Evolutionary conservation across 2,329 filamentous ascomycete species (phyloP).

Genomic region (Geosmithia morbida): DNA sequence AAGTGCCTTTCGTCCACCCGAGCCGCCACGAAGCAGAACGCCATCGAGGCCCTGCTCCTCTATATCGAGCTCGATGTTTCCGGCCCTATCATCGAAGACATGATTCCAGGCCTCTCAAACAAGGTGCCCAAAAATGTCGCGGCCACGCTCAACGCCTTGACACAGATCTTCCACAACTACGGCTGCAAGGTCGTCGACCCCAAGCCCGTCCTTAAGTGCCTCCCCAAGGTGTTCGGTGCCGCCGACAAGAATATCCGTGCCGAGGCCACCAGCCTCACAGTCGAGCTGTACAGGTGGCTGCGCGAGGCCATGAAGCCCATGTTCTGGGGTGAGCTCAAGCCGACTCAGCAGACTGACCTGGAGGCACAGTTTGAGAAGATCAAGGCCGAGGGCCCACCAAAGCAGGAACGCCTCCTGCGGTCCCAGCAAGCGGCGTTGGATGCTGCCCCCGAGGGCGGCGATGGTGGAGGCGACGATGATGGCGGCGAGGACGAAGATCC

Average conservation of each 20-base stretch:
- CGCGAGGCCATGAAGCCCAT: constrained; percentile 96
- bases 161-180: constrained; percentile 80
- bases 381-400: constrained; percentile 73
- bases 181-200: constrained; percentile 91
- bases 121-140: constrained; percentile 84
- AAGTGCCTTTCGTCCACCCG: constrained; percentile 83
- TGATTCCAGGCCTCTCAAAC: constrained; percentile 68
- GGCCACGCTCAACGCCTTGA: constrained; percentile 58
- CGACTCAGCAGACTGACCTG: constrained; percentile 85
- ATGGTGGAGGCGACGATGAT: constrained; percentile 41
- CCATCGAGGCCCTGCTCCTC: constrained; percentile 73
- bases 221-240: constrained; percentile 87
- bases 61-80: constrained; percentile 83
- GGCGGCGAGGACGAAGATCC: constrained; percentile 34
- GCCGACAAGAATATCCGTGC: constrained; percentile 97
- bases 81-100: constrained; percentile 76
- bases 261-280: constrained; percentile 78
- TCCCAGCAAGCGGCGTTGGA: constrained; percentile 79
- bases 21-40: constrained; percentile 75
- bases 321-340: constrained; percentile 92
- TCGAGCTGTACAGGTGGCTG: constrained; percentile 94
- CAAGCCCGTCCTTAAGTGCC: constrained; percentile 73
- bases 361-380: constrained; percentile 90
- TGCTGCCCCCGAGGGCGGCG: constrained; percentile 45
- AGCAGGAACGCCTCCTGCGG: constrained; percentile 77